phyloP scores from a whole-genome alignment of 225 moss, liverwort and hornwort species.

The Physcomitrium patens region DNA sequence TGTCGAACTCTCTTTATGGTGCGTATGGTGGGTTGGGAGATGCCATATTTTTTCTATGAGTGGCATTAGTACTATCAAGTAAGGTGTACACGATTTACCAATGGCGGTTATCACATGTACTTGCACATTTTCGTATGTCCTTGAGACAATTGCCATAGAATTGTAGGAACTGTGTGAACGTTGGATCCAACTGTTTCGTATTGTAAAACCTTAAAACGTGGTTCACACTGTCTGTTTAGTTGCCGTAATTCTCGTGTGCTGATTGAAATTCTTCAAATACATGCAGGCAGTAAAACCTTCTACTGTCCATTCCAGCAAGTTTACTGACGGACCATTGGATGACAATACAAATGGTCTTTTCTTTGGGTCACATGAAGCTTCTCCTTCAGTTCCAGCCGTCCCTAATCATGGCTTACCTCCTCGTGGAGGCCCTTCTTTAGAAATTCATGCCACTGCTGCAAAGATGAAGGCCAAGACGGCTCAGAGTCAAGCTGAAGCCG shows the following conservation, averaged over 20 bases:
- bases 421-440: slow-evolving; percentile 29
- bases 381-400: slow-evolving; percentile 36
- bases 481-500: slow-evolving; percentile 53
- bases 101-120: background rate
- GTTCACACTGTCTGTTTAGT: slow-evolving; percentile 1
- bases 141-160: background rate
- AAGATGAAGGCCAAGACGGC: slow-evolving; percentile 61
- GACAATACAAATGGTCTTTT: slow-evolving; percentile 42
- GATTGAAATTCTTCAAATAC: background rate
- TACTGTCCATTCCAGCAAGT: slow-evolving; percentile 45
- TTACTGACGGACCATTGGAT: slow-evolving; percentile 56
- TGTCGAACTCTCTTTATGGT: background rate
- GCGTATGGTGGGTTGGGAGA: background rate
- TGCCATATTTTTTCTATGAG: background rate
- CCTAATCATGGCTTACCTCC: slow-evolving; percentile 56
- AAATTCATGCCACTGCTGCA: slow-evolving; percentile 38
- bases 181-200: background rate
- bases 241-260: slow-evolving; percentile 13
- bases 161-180: background rate
- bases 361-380: slow-evolving; percentile 36
- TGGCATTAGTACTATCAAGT: background rate
- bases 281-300: slow-evolving; percentile 33
- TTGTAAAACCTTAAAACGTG: background rate
- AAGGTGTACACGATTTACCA: slow-evolving; percentile 1
- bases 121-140: slow-evolving; percentile 2